A percentile compares a stretch with the other conserved stretches of the same genome.
phyloP scores from a whole-genome alignment of 2,329 filamentous ascomycete species.

The Herpotrichia juniperi region DNA sequence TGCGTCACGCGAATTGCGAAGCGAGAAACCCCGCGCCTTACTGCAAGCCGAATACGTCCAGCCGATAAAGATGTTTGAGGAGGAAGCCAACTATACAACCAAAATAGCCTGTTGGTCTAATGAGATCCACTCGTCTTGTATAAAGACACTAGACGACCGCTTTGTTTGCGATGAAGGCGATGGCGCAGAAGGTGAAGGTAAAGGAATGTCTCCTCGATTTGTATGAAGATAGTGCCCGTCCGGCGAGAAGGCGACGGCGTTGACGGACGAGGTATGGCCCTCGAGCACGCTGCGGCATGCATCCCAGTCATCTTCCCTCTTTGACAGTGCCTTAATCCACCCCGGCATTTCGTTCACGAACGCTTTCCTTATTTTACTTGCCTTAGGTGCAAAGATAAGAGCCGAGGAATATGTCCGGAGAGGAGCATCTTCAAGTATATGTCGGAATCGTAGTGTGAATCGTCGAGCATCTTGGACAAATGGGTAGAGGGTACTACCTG shows the following conservation, averaged over 20 bases:
- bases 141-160: not conserved
- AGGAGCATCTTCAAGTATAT: slow-evolving; percentile 30
- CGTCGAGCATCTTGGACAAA: slow-evolving; percentile 30
- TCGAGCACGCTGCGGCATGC: slow-evolving; percentile 1
- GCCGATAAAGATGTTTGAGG: too few relatives aligned
- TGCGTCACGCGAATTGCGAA: too few relatives aligned
- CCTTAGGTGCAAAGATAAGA: slow-evolving; percentile 36
- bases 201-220: slow-evolving; percentile 6
- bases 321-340: slow-evolving; percentile 7
- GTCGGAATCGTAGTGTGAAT: slow-evolving; percentile 28
- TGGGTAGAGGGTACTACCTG: not conserved
- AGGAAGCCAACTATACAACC: too few relatives aligned
- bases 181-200: not conserved
- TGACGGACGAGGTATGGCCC: not conserved
- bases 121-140: too few relatives aligned
- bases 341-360: slow-evolving; percentile 6
- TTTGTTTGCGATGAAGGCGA: not conserved
- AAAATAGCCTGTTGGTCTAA: too few relatives aligned
- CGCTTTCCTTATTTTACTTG: slow-evolving; percentile 16
- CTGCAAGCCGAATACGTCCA: too few relatives aligned
- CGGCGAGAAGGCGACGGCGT: not conserved
- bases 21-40: too few relatives aligned
- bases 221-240: slow-evolving; percentile 6
- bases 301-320: slow-evolving; percentile 11
- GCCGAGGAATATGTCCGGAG: slow-evolving; percentile 41